These are phyloP conservation scores for Pestalotiopsis sp. DNA, from an alignment of 2,329 filamentous ascomycete genomes.

Conservation along the genomic window DNA sequence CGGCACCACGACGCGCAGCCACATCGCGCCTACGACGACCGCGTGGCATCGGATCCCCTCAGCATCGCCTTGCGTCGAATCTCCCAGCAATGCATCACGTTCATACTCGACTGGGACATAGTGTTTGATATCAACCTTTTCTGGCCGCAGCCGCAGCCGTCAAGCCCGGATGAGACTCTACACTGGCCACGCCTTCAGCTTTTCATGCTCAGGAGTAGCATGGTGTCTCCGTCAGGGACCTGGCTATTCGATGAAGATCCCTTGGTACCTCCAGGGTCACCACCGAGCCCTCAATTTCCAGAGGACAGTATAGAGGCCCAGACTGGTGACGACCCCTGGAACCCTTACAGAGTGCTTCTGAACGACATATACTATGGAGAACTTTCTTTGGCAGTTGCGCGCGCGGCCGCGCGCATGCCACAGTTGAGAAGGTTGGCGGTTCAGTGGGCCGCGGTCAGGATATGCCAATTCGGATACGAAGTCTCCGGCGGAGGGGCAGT, in stretches of 20 bases:
- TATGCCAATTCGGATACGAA: neutral
- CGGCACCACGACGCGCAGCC: neutral
- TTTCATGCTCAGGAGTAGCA: neutral
- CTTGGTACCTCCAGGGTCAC: neutral
- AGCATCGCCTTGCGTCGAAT: neutral
- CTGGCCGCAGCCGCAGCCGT: neutral
- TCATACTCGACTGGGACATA: neutral
- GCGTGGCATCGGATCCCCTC: neutral
- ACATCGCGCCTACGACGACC: neutral
- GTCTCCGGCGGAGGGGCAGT: neutral
- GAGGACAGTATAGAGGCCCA: neutral
- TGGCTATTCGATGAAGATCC: neutral
- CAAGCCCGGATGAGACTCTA: neutral
- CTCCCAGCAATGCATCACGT: neutral
- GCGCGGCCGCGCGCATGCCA: neutral
- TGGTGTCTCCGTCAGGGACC: neutral
- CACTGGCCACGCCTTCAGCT: neutral
- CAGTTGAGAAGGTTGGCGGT: neutral
- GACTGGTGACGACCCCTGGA: neutral
- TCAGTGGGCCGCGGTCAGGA: neutral
- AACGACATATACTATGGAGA: neutral
- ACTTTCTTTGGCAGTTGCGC: neutral
- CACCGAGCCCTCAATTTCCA: neutral
- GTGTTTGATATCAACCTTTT: neutral
- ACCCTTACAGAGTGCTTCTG: neutral